A percentile compares a stretch with the other conserved stretches of the same genome.
Evolutionary conservation across 176 grass and related monocot species (phyloP).

Genomic region (Stipa capillata): DNA sequence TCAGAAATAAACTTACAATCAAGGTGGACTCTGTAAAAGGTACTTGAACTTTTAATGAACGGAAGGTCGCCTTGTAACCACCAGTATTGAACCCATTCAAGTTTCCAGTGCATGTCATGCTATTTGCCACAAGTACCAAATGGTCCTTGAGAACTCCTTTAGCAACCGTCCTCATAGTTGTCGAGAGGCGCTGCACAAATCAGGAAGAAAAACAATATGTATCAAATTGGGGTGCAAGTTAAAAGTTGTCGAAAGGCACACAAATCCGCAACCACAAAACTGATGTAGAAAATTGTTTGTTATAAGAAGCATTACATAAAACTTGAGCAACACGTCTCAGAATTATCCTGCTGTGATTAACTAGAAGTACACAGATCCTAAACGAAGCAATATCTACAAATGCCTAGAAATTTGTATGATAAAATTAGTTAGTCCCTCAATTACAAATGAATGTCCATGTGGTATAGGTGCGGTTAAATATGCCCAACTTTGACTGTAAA

Average conservation of each 20-base stretch:
- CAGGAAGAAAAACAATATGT: slow-evolving; percentile 5
- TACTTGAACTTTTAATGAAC: slow-evolving; percentile 96
- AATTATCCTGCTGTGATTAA: no score
- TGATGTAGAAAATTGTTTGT: not conserved
- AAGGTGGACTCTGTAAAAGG: slow-evolving; percentile 94
- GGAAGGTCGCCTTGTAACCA: slow-evolving; percentile 77
- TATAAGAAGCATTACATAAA: no score
- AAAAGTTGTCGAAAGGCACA: not conserved
- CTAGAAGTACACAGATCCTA: no score
- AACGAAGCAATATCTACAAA: no score
- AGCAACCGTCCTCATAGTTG: slow-evolving; percentile 54
- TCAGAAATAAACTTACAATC: slow-evolving; percentile 56
- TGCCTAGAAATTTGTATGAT: no score
- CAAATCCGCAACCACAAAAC: not conserved
- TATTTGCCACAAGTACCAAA: slow-evolving; percentile 81
- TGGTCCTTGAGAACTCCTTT: slow-evolving; percentile 89
- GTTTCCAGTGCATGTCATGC: slow-evolving; percentile 81
- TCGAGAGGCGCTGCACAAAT: slow-evolving; percentile 69
- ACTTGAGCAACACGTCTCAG: no score
- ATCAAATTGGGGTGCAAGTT: not conserved
- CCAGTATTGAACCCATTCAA: slow-evolving; percentile 79
- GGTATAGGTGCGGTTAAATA: not conserved
- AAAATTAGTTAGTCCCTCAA: not conserved
- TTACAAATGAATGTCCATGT: no score
- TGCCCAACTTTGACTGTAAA: not conserved